Percentiles rank a stretch among this genome's conserved stretches.
These are phyloP conservation scores for Protea cynaroides DNA, from an alignment of 164 flowering plant species.

Conservation along the genomic window DNA sequence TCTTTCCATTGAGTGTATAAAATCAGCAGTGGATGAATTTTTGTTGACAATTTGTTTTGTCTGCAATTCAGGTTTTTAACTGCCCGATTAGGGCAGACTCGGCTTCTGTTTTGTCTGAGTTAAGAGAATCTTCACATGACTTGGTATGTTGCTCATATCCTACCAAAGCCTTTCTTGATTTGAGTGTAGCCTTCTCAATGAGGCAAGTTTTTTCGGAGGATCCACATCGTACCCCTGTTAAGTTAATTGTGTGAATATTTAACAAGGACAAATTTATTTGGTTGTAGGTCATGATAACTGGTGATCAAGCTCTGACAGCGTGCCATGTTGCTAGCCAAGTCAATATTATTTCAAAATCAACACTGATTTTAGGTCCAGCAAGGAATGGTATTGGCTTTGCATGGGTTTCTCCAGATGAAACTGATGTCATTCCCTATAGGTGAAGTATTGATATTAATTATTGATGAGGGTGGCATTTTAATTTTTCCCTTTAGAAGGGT, in stretches of 20 bases:
- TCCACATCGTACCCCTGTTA: not conserved
- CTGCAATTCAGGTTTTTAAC: slow-evolving; percentile 70
- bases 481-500: not conserved
- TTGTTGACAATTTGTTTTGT: not conserved
- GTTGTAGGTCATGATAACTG: slow-evolving; percentile 90
- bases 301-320: slow-evolving; percentile 97
- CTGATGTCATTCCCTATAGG: slow-evolving; percentile 46
- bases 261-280: slow-evolving; percentile 3
- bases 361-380: slow-evolving; percentile 55
- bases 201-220: slow-evolving; percentile 2
- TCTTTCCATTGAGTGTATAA: not conserved
- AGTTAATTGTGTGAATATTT: not conserved
- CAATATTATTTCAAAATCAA: slow-evolving; percentile 75
- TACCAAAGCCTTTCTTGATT: not conserved
- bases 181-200: not conserved
- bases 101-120: slow-evolving; percentile 65
- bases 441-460: slow-evolving; percentile 9
- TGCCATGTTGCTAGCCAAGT: slow-evolving; percentile 98
- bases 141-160: slow-evolving; percentile 47
- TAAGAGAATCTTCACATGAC: slow-evolving; percentile 87
- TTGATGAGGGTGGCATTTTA: not conserved
- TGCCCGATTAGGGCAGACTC: slow-evolving; percentile 93
- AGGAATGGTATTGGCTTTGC: slow-evolving; percentile 38
- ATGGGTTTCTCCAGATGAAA: slow-evolving; percentile 94
- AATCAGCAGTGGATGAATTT: not conserved